Evolutionary conservation across 2,329 filamentous ascomycete genomes (phyloP).

Genomic region (Verticillium zaregamsianum): DNA sequence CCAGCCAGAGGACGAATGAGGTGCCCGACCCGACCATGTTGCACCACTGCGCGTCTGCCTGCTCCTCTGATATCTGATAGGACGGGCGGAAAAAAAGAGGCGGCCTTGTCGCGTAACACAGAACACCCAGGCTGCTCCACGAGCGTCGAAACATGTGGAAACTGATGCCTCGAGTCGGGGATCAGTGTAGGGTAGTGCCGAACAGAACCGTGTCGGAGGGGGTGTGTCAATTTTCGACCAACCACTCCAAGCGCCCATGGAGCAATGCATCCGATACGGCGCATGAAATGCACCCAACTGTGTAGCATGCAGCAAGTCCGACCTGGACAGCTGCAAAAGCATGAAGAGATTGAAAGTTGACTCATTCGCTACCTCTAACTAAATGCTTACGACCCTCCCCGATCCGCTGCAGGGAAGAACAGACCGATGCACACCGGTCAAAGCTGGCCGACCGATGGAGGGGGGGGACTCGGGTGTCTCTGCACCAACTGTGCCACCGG

Average conservation of each 20-base stretch:
- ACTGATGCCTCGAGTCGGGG: background rate
- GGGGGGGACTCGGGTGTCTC: background rate
- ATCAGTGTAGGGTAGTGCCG: background rate
- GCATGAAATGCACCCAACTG: background rate
- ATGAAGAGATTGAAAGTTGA: background rate
- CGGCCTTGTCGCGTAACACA: background rate
- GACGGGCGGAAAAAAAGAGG: background rate
- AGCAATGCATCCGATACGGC: background rate
- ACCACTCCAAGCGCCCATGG: background rate
- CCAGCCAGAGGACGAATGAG: slow-evolving; percentile 64
- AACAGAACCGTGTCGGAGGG: background rate
- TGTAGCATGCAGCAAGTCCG: background rate
- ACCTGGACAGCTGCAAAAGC: background rate
- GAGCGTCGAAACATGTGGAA: background rate
- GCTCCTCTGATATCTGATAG: background rate
- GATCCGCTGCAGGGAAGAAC: background rate
- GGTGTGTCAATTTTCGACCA: background rate
- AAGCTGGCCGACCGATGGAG: background rate
- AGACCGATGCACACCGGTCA: background rate
- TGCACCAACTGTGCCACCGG: background rate
- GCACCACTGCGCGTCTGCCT: background rate
- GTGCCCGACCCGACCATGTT: background rate
- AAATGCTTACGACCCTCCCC: background rate
- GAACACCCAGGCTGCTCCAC: background rate
- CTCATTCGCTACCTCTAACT: background rate